Percentiles rank a stretch among this genome's conserved stretches.
Evolutionary conservation across 1,284 basidiomycete genomes (phyloP).

Genomic region (Abortiporus biennis): DNA sequence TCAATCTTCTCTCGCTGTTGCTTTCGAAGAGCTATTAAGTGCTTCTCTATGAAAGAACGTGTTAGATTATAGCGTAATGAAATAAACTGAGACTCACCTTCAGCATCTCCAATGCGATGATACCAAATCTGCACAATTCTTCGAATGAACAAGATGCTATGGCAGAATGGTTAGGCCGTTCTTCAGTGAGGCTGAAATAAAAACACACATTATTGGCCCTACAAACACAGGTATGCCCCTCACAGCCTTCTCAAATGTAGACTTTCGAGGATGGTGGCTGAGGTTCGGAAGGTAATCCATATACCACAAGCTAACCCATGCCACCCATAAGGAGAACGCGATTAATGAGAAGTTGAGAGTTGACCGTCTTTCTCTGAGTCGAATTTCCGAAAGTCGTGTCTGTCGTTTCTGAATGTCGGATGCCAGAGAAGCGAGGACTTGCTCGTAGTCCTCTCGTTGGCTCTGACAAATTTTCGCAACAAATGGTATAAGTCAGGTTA

Average conservation of each 20-base stretch:
- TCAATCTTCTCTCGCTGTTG: conserved; percentile 86
- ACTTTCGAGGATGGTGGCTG: conserved; percentile 24
- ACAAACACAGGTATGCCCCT: conserved; percentile 54
- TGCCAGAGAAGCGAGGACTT: conserved; percentile 57
- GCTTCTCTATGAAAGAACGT: conserved; percentile 54
- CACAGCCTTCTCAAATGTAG: conserved; percentile 39
- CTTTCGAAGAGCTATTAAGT: conserved; percentile 70
- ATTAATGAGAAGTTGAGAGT: conserved; percentile 81
- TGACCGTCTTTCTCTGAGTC: conserved; percentile 78
- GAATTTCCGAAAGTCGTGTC: conserved; percentile 81
- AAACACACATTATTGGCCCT: conserved; percentile 77
- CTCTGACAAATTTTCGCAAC: conserved; percentile 14
- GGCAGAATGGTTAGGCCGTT: conserved; percentile 9
- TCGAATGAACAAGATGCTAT: conserved; percentile 77
- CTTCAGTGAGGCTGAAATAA: conserved; percentile 5
- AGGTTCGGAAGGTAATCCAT: conserved; percentile 50
- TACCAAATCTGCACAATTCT: conserved; percentile 88
- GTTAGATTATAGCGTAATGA: background rate
- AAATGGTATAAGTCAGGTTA: background rate
- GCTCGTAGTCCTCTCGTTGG: conserved; percentile 62
- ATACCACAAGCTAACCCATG: conserved; percentile 84
- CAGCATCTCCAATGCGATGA: conserved; percentile 73
- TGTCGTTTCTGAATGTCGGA: conserved; percentile 72
- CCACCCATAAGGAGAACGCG: conserved; percentile 74
- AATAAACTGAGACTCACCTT: conserved; percentile 52